A percentile compares a stretch with the other conserved stretches of the same genome.
Conservation (phyloP, 306 rosid genomes). For the Oemleria cerasiformis region DNA sequence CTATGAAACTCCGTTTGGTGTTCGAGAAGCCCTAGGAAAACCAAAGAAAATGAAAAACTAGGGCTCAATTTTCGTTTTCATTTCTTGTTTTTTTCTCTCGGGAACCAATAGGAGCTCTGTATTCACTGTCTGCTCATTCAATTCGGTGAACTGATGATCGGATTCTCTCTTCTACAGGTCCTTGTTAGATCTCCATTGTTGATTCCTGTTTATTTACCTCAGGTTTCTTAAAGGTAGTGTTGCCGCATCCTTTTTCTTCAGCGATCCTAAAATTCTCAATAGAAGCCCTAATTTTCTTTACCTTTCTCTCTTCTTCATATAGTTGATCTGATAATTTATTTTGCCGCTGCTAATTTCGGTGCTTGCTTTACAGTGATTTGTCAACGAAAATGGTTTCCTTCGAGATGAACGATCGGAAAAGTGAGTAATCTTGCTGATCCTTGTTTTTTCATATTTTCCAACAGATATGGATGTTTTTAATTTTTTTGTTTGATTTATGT, state of each 20-base stretch:
- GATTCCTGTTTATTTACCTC: background rate
- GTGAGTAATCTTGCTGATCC: conserved; percentile 36
- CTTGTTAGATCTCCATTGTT: conserved; percentile 9
- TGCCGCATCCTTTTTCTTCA: conserved; percentile 3
- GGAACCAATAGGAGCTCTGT: background rate
- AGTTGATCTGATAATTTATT: background rate
- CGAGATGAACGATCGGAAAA: conserved; percentile 98
- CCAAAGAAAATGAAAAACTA: background rate
- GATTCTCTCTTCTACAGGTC: conserved; percentile 18
- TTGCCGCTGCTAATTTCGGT: conserved; percentile 11
- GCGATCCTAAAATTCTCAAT: background rate
- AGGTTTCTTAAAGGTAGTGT: conserved; percentile 12
- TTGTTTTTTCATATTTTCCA: background rate
- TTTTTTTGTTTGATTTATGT: conserved; percentile 1
- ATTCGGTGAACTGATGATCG: background rate
- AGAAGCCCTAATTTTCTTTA: background rate
- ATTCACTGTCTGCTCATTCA: background rate
- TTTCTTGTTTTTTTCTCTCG: background rate
- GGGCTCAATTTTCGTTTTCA: background rate
- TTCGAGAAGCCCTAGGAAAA: conserved; percentile 10
- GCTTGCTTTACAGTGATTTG: conserved; percentile 40
- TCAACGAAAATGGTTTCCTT: conserved; percentile 73
- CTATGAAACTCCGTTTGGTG: background rate
- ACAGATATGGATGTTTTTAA: conserved; percentile 1
- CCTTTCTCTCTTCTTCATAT: background rate